Evolutionary conservation across 768 basidiomycete genomes (phyloP), one percentile per base, ranked within the genome.

Genomic region (Leucocoprinus birnbaumii): DNA sequence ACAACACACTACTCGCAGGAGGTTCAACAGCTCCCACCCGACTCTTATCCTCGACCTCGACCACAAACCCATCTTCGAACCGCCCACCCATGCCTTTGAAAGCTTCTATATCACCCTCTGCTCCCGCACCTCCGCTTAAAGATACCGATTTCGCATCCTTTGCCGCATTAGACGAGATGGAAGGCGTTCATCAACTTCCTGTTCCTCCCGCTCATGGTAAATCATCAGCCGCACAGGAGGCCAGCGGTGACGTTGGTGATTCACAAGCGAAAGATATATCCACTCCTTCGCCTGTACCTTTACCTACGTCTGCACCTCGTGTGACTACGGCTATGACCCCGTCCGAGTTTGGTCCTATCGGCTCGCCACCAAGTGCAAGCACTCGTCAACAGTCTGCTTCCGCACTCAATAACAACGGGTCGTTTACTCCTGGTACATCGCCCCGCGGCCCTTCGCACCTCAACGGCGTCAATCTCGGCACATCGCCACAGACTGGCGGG

Each of bases 261-360:
- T n/a, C n/a, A n/a, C n/a, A n/a, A n/a, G n/a, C n/a, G n/a, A n/a
- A n/a, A n/a, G n/a, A n/a, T n/a, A n/a, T n/a, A 58, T 63, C 48
- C 57, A 52, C 55, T 52, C 16, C 71, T 1, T 72, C 79, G 0
- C 79, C 82, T 2, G 72, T 73, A 11, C 75, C 80, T 1, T 75
- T 86, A 26, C 85, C 86, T 0, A 71, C 80, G 25, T 84, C 78
- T 27, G 79, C 79, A 0, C 83, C 82, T 11, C 83, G 82, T 35
- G 72, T 77, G 24, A 70, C 78, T 43, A 66, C 70, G 7, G 68
- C 73, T 13, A 63, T 65, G 44, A 59, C 75, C 31, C 66, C 73
- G 49, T 65, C 74, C 45, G 89, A 89, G 65, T 86, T 89, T 61
- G 91, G 91, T 8, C 89, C 91, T 14, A 91, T 93, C 57, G 91